These are phyloP conservation scores for Primulina huaijiensis DNA, from an alignment of 257 asterid genomes.

Conservation along the genomic window DNA sequence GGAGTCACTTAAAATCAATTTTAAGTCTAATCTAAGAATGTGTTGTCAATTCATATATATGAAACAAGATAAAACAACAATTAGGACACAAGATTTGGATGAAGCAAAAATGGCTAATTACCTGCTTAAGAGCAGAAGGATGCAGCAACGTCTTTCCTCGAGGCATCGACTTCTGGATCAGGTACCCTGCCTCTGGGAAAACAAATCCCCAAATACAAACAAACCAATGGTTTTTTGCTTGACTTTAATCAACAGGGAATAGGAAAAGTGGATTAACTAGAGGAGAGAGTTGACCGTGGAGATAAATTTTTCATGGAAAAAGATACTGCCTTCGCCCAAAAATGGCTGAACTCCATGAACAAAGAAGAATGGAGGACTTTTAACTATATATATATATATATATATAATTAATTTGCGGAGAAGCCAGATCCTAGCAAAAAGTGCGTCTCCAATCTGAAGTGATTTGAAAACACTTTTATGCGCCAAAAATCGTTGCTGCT, in stretches of 20 bases:
- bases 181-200: conserved; percentile 20
- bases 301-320: not conserved
- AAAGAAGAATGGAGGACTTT: not conserved
- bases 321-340: not conserved
- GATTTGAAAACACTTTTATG: not conserved
- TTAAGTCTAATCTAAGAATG: not conserved
- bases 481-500: conserved; percentile 2
- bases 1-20: not conserved
- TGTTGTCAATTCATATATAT: not conserved
- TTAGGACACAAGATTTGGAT: not conserved
- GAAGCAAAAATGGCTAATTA: conserved; percentile 17
- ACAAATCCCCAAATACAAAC: conserved; percentile 11
- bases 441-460: conserved; percentile 1
- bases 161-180: conserved; percentile 19
- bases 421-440: not conserved
- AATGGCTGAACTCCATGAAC: not conserved
- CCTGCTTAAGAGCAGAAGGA: conserved; percentile 20
- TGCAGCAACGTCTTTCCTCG: conserved; percentile 25
- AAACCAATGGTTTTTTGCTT: not conserved
- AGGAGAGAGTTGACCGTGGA: not conserved
- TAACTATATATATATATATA: not conserved
- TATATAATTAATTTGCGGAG: not conserved
- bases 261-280: not conserved
- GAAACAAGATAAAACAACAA: not conserved
- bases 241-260: not conserved